phyloP scores from a whole-genome alignment of 306 rosid species.

The Prunus campanulata region DNA sequence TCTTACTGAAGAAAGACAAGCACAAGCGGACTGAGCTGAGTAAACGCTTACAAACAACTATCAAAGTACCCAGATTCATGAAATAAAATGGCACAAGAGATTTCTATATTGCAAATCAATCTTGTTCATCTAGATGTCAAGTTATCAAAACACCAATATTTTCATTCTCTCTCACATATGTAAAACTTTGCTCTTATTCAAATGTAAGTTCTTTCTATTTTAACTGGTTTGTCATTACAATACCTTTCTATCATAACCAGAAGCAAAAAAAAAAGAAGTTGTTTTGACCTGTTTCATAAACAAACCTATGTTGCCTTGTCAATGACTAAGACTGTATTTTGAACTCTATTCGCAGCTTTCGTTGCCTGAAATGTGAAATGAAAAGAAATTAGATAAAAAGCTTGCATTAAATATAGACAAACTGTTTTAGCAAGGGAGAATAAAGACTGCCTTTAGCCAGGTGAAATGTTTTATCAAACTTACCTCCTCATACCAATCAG shows the following conservation, averaged over 20 bases:
- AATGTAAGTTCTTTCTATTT: not conserved
- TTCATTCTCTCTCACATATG: no score
- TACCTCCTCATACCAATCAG: slow-evolving; percentile 53
- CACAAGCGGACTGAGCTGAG: no score
- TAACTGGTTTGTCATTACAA: not conserved
- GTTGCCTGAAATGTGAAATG: slow-evolving; percentile 38
- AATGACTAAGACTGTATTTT: slow-evolving; percentile 11
- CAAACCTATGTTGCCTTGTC: slow-evolving; percentile 18
- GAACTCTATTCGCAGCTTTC: slow-evolving; percentile 29
- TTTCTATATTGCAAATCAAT: no score
- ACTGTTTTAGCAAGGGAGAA: not conserved
- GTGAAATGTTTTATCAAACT: not conserved
- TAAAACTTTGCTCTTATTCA: not conserved
- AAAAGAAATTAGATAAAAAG: not conserved
- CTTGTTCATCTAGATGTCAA: no score
- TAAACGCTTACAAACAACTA: no score
- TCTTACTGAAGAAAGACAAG: no score
- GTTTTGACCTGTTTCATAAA: not conserved
- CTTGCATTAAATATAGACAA: not conserved
- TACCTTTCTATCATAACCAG: not conserved
- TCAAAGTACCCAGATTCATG: no score
- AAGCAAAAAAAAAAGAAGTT: not conserved
- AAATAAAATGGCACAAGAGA: no score
- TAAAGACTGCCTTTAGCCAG: no score
- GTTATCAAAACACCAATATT: no score